Conservation (phyloP, 192 early-diverging fungal genomes). For the Haplosporangium gracile region DNA sequence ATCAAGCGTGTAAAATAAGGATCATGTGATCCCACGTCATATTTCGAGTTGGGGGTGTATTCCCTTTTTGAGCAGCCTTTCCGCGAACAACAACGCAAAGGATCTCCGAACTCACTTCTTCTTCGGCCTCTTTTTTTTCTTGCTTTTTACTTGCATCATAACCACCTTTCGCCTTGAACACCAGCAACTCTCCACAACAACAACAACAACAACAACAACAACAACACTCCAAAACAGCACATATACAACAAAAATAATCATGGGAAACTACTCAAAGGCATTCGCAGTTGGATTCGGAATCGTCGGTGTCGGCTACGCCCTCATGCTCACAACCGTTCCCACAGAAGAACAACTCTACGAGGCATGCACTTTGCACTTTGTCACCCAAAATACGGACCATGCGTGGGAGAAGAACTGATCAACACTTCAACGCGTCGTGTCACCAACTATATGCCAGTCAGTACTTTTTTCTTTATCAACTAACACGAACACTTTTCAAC, state of each 20-base stretch:
- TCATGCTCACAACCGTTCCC: constrained; percentile 67
- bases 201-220: not conserved
- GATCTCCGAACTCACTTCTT: not conserved
- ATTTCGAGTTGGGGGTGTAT: not conserved
- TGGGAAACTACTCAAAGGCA: constrained; percentile 61
- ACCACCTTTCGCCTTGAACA: not conserved
- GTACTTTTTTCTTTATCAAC: not conserved
- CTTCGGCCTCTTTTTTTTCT: not conserved
- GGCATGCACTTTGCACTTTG: constrained; percentile 23
- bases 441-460: not conserved
- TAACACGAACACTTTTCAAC: not conserved
- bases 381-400: no score
- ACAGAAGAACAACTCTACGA: constrained; percentile 58
- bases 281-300: constrained; percentile 59
- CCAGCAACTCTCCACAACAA: not conserved
- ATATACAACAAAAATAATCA: constrained; percentile 23
- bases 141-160: not conserved
- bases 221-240: not conserved
- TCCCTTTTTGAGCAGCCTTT: constrained; percentile 15
- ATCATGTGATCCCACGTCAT: constrained; percentile 4
- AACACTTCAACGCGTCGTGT: not conserved
- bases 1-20: not conserved
- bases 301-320: constrained; percentile 58
- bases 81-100: not conserved
- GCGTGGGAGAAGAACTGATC: not conserved